Evolutionary conservation across 352 stramenopile genomes (phyloP).

Genomic region (Phytophthora pseudosyringae): DNA sequence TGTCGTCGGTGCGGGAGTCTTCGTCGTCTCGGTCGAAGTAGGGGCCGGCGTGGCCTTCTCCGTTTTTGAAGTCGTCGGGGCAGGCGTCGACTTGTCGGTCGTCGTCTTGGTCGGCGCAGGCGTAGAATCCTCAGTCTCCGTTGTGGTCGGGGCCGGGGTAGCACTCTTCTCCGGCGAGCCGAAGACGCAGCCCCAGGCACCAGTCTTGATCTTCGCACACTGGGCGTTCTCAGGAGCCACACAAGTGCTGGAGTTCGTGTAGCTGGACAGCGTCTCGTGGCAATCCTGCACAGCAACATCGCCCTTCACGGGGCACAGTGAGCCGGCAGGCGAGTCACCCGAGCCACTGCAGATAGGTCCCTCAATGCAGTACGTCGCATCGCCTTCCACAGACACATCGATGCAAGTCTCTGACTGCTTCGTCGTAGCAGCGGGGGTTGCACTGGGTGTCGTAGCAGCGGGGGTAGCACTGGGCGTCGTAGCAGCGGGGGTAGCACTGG

Average conservation of each 20-base stretch:
- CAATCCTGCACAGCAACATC: constrained; percentile 65
- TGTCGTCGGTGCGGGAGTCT: constrained; percentile 9
- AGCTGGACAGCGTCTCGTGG: constrained; percentile 62
- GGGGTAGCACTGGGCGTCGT: constrained; percentile 24
- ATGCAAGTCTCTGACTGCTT: constrained; percentile 45
- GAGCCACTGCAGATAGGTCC: constrained; percentile 69
- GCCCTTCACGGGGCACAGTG: constrained; percentile 63
- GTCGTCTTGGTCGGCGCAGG: constrained; percentile 6
- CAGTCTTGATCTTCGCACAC: constrained; percentile 74
- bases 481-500: constrained; percentile 13
- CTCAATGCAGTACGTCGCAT: constrained; percentile 78
- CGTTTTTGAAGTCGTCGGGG: constrained; percentile 3
- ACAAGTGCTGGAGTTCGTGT: constrained; percentile 51
- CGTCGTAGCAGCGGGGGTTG: constrained; percentile 31
- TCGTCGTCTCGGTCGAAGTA: constrained; percentile 2
- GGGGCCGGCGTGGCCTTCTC: constrained; percentile 10
- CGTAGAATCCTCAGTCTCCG: not conserved
- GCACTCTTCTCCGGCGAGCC: not conserved
- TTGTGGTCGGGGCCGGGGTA: constrained; percentile 8
- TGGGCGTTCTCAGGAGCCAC: constrained; percentile 55
- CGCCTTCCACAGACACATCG: constrained; percentile 67
- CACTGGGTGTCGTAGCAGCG: constrained; percentile 18
- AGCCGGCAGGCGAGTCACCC: constrained; percentile 45
- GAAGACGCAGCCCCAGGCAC: constrained; percentile 75
- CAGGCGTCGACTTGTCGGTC: constrained; percentile 7